Conservation (phyloP, 2,329 filamentous ascomycete species). For the Cordyceps pruinosa region DNA sequence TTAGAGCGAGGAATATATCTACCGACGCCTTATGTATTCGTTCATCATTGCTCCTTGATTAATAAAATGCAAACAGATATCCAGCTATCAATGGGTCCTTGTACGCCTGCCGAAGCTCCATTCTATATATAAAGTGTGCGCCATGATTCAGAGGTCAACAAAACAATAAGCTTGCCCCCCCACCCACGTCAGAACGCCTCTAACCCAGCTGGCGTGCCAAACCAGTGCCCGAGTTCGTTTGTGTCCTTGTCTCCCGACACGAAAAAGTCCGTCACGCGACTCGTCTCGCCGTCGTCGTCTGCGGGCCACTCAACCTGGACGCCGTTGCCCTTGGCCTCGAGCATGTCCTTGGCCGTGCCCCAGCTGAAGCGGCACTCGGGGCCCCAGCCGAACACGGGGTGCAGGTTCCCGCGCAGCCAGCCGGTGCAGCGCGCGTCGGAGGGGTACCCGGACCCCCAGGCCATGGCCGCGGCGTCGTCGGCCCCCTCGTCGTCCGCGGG, state of each 20-base stretch:
- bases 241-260: slow-evolving; percentile 34
- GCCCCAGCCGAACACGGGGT: slow-evolving; percentile 93
- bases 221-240: slow-evolving; percentile 74
- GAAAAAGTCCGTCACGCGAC: slow-evolving; percentile 73
- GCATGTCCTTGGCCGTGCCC: slow-evolving; percentile 89
- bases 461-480: slow-evolving; percentile 35
- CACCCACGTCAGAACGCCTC: slow-evolving; percentile 55
- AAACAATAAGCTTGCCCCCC: background rate
- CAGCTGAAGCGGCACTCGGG: slow-evolving; percentile 90
- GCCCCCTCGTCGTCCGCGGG: slow-evolving; percentile 24
- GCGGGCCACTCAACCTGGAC: slow-evolving; percentile 79
- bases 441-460: slow-evolving; percentile 91
- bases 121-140: background rate
- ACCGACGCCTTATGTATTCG: slow-evolving; percentile 4
- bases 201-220: slow-evolving; percentile 62
- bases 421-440: slow-evolving; percentile 71
- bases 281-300: slow-evolving; percentile 62
- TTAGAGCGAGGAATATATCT: slow-evolving; percentile 2
- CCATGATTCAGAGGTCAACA: background rate
- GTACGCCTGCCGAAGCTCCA: background rate
- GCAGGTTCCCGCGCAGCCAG: slow-evolving; percentile 83
- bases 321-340: slow-evolving; percentile 65
- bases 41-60: background rate
- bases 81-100: background rate
- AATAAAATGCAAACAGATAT: background rate